Conservation (phyloP, 2,329 filamentous ascomycete genomes). For the Pseudocercospora macadamiae region DNA sequence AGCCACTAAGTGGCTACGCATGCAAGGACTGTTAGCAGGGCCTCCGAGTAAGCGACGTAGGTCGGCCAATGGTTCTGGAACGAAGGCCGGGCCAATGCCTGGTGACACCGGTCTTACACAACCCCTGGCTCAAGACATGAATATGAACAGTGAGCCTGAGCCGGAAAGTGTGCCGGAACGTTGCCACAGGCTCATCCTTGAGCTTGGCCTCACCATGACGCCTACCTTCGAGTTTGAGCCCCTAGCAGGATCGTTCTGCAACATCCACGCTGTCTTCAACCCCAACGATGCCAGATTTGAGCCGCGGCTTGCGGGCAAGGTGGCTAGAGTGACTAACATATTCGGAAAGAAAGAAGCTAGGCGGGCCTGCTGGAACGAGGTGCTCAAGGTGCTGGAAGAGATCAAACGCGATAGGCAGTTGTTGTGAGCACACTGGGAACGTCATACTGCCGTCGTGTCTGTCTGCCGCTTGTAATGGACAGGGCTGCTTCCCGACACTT, state of each 20-base stretch:
- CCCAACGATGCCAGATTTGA: conserved; percentile 24
- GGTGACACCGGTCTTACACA: conserved; percentile 19
- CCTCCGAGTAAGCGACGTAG: conserved; percentile 17
- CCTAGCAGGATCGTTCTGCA: conserved; percentile 37
- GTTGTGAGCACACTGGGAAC: neutral
- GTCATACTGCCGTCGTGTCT: too few relatives aligned
- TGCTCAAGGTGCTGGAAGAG: conserved; percentile 44
- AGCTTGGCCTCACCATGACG: conserved; percentile 31
- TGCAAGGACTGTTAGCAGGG: conserved; percentile 31
- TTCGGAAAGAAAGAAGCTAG: conserved; percentile 55
- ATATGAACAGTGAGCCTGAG: neutral
- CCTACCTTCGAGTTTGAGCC: conserved; percentile 17
- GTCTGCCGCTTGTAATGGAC: too few relatives aligned
- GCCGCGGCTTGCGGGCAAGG: conserved; percentile 37
- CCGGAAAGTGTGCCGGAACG: neutral
- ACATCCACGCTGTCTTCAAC: conserved; percentile 41
- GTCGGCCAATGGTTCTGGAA: conserved; percentile 21
- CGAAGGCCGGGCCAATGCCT: neutral
- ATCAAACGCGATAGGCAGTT: conserved; percentile 27
- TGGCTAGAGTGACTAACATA: conserved; percentile 48
- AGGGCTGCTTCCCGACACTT: too few relatives aligned
- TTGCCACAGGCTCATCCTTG: conserved; percentile 25
- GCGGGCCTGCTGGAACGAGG: conserved; percentile 50
- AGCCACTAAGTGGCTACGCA: conserved; percentile 47
- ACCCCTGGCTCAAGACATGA: conserved; percentile 6